Percentiles rank a stretch among this genome's conserved stretches.
Evolutionary conservation across 1,284 basidiomycete genomes (phyloP).

Genomic region (Ceratobasidium sp.): DNA sequence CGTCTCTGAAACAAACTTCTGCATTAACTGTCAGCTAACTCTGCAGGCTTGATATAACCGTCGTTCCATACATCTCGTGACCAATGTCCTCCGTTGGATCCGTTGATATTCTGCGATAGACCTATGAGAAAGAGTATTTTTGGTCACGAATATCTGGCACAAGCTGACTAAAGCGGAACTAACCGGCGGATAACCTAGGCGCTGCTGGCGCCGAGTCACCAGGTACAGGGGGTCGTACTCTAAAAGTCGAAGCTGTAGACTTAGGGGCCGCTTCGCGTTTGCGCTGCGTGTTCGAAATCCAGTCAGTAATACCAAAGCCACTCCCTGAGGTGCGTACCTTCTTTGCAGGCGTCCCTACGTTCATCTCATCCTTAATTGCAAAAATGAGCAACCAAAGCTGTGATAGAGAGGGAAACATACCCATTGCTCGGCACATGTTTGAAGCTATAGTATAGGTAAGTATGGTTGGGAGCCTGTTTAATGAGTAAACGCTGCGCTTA

Average conservation of each 20-base stretch:
- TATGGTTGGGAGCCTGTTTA: background rate
- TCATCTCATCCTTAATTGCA: background rate
- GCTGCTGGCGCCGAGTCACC: background rate
- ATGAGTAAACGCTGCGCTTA: background rate
- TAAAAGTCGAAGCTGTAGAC: background rate
- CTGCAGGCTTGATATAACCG: background rate
- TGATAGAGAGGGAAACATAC: background rate
- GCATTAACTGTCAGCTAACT: background rate
- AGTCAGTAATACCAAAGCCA: background rate
- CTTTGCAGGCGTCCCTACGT: background rate
- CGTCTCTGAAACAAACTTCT: background rate
- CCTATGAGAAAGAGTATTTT: background rate
- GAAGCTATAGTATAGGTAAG: background rate
- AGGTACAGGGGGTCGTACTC: background rate
- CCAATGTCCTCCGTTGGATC: background rate
- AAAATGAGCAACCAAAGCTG: background rate
- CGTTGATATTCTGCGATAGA: conserved; percentile 1
- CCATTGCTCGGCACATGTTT: background rate
- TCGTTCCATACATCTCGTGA: background rate
- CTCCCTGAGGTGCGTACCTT: background rate
- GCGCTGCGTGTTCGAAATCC: background rate
- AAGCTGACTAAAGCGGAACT: background rate
- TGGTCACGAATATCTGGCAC: background rate
- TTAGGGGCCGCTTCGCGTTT: background rate
- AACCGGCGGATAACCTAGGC: background rate